phyloP scores from a whole-genome alignment of 179 eudicot genomes.

The Actinidia arguta region DNA sequence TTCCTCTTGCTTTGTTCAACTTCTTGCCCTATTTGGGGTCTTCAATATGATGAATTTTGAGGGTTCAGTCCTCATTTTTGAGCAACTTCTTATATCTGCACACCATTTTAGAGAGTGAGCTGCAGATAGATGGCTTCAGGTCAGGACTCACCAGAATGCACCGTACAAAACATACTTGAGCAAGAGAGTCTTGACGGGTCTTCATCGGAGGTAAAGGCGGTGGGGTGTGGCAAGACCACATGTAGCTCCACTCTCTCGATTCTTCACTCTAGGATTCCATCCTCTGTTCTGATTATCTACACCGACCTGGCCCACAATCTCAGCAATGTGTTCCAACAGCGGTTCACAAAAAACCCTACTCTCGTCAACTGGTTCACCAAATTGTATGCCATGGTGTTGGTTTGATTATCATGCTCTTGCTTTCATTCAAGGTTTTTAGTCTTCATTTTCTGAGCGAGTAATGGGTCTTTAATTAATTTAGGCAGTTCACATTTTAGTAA shows the following conservation, averaged over 20 bases:
- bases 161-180: constrained; percentile 79
- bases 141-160: constrained; percentile 59
- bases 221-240: constrained; percentile 93
- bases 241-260: constrained; percentile 89
- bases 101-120: constrained; percentile 4
- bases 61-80: too few species aligned
- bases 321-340: constrained; percentile 94
- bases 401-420: not conserved
- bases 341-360: constrained; percentile 84
- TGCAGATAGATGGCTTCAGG: constrained; percentile 33
- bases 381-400: constrained; percentile 87
- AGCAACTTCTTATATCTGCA: too few species aligned
- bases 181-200: constrained; percentile 89
- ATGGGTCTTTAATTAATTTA: not conserved
- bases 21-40: too few species aligned
- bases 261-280: constrained; percentile 68
- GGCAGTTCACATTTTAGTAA: not conserved
- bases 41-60: too few species aligned
- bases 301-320: constrained; percentile 99
- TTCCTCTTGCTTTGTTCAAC: too few species aligned
- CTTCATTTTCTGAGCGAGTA: not conserved
- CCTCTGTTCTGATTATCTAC: constrained; percentile 90
- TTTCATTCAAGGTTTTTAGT: not conserved
- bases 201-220: constrained; percentile 99
- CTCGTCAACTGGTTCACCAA: constrained; percentile 90